Evolutionary conservation across 768 basidiomycete species (phyloP).

Genomic region (Leucosporidium yakuticum): DNA sequence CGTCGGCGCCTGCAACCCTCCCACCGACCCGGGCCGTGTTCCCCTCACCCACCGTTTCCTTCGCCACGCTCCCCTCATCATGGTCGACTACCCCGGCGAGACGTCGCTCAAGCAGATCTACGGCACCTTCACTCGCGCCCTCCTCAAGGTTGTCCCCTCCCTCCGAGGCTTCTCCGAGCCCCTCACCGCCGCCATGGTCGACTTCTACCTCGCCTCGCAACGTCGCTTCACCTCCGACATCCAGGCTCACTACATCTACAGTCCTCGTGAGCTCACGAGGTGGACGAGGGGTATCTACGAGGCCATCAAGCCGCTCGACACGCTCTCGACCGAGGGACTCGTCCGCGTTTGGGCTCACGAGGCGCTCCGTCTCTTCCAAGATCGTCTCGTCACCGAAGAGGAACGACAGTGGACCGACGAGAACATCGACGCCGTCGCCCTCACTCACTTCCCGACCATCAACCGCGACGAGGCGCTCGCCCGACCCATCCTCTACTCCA

Average conservation of each 20-base stretch:
- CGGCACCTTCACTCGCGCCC: slow-evolving; percentile 91
- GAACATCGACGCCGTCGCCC: slow-evolving; percentile 72
- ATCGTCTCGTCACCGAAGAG: slow-evolving; percentile 86
- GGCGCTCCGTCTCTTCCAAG: slow-evolving; percentile 92
- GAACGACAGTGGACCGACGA: slow-evolving; percentile 95
- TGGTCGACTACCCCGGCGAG: slow-evolving; percentile 99
- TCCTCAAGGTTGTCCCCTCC: slow-evolving; percentile 90
- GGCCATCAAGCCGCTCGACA: slow-evolving; percentile 87
- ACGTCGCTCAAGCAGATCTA: slow-evolving; percentile 96
- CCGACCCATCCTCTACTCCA: slow-evolving; percentile 93
- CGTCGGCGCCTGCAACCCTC: slow-evolving; percentile 98
- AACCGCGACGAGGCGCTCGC: slow-evolving; percentile 74
- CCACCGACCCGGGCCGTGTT: slow-evolving; percentile 98
- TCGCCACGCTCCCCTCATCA: slow-evolving; percentile 90
- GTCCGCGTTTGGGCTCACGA: slow-evolving; percentile 98
- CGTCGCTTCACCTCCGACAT: slow-evolving; percentile 88
- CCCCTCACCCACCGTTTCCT: slow-evolving; percentile 95
- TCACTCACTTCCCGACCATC: slow-evolving; percentile 89
- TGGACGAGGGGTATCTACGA: slow-evolving; percentile 98
- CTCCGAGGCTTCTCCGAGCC: slow-evolving; percentile 87
- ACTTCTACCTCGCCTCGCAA: slow-evolving; percentile 89
- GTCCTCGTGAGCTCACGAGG: slow-evolving; percentile 94
- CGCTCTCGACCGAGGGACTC: slow-evolving; percentile 86
- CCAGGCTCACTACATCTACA: slow-evolving; percentile 99
- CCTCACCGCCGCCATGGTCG: slow-evolving; percentile 95